Evolutionary conservation across 139 green algal species (phyloP).

Genomic region (Chlamydomonas urium): DNA sequence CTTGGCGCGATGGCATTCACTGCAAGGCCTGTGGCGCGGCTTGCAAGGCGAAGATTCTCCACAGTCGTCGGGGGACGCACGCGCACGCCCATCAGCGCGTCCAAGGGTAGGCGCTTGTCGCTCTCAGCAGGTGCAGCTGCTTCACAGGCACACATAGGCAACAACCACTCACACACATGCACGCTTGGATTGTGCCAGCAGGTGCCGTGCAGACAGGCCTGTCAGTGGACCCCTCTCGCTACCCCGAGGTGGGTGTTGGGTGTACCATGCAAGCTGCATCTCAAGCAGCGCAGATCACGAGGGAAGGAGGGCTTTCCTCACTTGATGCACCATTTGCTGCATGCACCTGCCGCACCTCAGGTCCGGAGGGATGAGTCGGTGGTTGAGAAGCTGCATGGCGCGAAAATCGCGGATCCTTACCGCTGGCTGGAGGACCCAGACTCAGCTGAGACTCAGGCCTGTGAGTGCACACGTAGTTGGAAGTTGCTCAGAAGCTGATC

Average conservation of each 20-base stretch:
- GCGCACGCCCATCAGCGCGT: no score
- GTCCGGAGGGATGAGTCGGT: slow-evolving; percentile 63
- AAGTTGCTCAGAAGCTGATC: neutral
- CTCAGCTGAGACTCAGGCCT: slow-evolving; percentile 59
- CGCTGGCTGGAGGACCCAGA: slow-evolving; percentile 90
- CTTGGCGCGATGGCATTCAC: no score
- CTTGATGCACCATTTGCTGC: neutral
- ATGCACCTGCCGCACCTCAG: neutral
- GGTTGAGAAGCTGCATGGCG: slow-evolving; percentile 68
- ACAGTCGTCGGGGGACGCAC: no score
- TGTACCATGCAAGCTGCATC: neutral
- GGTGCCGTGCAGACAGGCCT: slow-evolving; percentile 59
- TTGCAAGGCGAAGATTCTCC: no score
- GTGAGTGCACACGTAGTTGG: slow-evolving; percentile 21
- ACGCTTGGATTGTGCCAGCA: slow-evolving; percentile 16
- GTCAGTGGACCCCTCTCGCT: slow-evolving; percentile 40
- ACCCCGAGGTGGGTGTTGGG: slow-evolving; percentile 32
- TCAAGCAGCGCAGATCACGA: neutral
- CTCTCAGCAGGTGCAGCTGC: no score
- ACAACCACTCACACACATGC: neutral
- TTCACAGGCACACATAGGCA: neutral
- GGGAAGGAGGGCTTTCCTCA: neutral
- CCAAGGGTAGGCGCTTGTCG: no score
- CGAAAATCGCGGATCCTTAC: slow-evolving; percentile 61
- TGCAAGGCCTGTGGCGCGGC: no score